phyloP scores from a whole-genome alignment of 345 rosid genomes.

The Nasturtium officinale region DNA sequence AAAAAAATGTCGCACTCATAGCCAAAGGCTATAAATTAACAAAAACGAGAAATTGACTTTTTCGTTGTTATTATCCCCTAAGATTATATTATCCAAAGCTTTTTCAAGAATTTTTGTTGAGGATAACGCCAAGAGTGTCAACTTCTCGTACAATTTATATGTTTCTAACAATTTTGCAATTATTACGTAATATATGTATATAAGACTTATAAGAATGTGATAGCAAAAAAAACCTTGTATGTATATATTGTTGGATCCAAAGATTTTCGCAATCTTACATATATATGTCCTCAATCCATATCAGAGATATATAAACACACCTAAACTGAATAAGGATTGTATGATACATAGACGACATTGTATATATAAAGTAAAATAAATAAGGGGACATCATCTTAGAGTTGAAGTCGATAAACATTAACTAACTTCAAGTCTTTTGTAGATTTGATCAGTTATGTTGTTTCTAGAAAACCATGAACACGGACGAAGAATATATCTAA shows the following conservation, averaged over 20 bases:
- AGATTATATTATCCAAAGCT: slow-evolving; percentile 7
- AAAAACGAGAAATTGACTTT: slow-evolving; percentile 23
- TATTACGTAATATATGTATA: slow-evolving; percentile 18
- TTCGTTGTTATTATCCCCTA: slow-evolving; percentile 18
- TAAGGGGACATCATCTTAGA: slow-evolving; percentile 4
- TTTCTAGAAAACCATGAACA: slow-evolving; percentile 3
- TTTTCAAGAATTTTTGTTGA: slow-evolving; percentile 23
- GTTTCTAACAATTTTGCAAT: not conserved
- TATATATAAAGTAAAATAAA: not conserved
- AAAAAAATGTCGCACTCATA: slow-evolving; percentile 21
- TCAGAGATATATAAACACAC: not conserved
- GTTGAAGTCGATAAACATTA: not conserved
- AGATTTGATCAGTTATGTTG: not conserved
- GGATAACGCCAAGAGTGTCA: slow-evolving; percentile 39
- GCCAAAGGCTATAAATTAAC: slow-evolving; percentile 19
- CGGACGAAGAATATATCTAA: not conserved
- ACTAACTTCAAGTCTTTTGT: not conserved
- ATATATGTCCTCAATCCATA: not conserved
- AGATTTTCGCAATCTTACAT: too few species aligned
- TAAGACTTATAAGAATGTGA: not conserved
- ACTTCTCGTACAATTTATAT: slow-evolving; percentile 12
- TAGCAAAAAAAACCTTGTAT: not conserved
- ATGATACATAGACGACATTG: not conserved
- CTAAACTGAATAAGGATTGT: not conserved
- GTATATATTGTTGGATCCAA: too few species aligned